Conservation (phyloP, 1,139 yeast genomes). For the Diutina neorugosa region DNA sequence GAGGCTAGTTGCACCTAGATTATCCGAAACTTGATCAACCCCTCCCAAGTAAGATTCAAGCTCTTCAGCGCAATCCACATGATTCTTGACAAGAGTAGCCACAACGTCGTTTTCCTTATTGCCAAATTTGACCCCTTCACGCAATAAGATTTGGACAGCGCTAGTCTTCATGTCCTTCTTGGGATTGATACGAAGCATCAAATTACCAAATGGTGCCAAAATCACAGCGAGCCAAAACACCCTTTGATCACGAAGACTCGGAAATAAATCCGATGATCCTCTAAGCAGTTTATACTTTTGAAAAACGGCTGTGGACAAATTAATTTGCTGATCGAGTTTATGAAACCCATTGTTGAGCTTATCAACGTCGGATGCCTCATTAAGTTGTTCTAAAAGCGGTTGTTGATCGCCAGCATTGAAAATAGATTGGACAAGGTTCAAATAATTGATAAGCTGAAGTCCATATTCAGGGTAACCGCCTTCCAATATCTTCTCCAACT, state of each 20-base stretch:
- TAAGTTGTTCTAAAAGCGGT: conserved; percentile 8
- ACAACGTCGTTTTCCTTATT: conserved; percentile 39
- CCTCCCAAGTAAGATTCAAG: neutral
- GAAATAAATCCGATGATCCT: conserved; percentile 7
- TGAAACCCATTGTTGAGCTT: conserved; percentile 6
- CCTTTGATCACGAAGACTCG: conserved; percentile 15
- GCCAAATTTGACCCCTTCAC: conserved; percentile 64
- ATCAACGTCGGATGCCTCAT: conserved; percentile 7
- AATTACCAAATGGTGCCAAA: conserved; percentile 35
- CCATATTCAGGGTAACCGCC: conserved; percentile 58
- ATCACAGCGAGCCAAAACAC: conserved; percentile 37
- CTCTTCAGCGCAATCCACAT: neutral
- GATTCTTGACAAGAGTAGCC: neutral
- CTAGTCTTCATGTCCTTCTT: conserved; percentile 17
- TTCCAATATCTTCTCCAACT: conserved; percentile 61
- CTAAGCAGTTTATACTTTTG: conserved; percentile 6
- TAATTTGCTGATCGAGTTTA: conserved; percentile 10
- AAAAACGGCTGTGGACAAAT: conserved; percentile 11
- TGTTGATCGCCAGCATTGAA: conserved; percentile 31
- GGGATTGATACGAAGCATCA: conserved; percentile 25
- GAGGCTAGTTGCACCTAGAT: conserved; percentile 10
- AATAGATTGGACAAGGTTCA: conserved; percentile 45
- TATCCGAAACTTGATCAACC: conserved; percentile 12
- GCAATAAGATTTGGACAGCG: conserved; percentile 32
- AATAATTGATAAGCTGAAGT: conserved; percentile 41